Evolutionary conservation across 768 basidiomycete species (phyloP), one percentile per base, ranked within the genome.

Genomic region (Scleroderma bovista): DNA sequence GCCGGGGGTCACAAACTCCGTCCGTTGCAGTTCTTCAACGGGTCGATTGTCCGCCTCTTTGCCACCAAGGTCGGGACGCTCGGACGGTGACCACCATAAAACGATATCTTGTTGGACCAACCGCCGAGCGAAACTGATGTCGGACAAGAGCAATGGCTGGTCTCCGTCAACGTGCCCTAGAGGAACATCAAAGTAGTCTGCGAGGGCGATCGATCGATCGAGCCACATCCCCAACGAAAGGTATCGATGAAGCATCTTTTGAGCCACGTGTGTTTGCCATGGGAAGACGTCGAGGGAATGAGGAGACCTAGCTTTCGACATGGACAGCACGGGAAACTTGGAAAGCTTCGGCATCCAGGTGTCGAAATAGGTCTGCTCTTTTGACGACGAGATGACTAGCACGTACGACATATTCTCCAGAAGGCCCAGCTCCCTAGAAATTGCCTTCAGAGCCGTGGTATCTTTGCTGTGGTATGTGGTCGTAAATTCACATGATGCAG

Each of bases 51-150:
- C 95, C 42, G 91, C 83, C 63, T 99, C 93, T 44, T 86, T 78
- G 3, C 96, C 96, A 31, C 96, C 96, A 0, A 98, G 75, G 69
- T 99, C 96, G 3, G 96, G 94, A 17, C 79, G 79, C 26, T 90
- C 83, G 3, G 85, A 81, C 2, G 86, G 78, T 9, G 96, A 95
- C 96, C 96, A 99, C 96, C 96, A 99, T 3, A 99, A 73, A 3
- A 97, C 75, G 60, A 90, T 83, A 60, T 98, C 96, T 54, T 97
- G 91, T 42, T 85, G 83, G 26, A 86, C 72, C 47, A 98, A 69
- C 37, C 89, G 81, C 36, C 95, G 83, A 2, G 96, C 90, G 58
- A 97, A 96, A 55, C 82, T 86, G 56, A 99, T 75, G 57, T 99
- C 96, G 1, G 93, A 82, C 43, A 95, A 72, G 57, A 86, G 76